Evolutionary conservation across 2,329 filamentous ascomycete genomes (phyloP).

Genomic region (Venturia aucupariae): DNA sequence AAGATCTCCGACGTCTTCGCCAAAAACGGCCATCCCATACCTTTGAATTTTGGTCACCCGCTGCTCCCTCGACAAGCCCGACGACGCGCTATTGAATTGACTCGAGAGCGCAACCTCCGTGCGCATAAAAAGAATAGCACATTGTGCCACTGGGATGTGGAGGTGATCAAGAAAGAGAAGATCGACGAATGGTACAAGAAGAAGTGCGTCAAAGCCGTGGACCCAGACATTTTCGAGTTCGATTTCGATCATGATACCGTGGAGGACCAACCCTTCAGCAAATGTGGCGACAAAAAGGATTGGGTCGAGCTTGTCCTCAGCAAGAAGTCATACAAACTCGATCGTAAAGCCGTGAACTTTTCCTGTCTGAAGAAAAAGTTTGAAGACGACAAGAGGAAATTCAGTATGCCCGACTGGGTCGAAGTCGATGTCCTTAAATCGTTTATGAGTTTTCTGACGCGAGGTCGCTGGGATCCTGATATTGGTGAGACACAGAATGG

Average conservation of each 20-base stretch:
- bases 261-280: neutral
- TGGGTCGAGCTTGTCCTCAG: conserved; percentile 2
- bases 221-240: conserved; percentile 10
- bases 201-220: conserved; percentile 11
- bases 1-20: conserved; percentile 11
- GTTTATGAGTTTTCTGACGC: conserved; percentile 2
- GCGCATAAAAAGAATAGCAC: neutral
- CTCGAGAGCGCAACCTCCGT: neutral
- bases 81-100: neutral
- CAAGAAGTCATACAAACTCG: conserved; percentile 11
- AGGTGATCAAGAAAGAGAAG: conserved; percentile 6
- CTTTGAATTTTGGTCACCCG: conserved; percentile 13
- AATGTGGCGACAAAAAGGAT: conserved; percentile 8
- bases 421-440: conserved; percentile 7
- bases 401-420: conserved; percentile 1
- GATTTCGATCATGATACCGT: neutral
- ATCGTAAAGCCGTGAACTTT: neutral
- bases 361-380: conserved; percentile 12
- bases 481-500: neutral
- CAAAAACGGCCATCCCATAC: neutral
- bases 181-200: conserved; percentile 14
- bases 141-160: neutral
- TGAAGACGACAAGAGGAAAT: conserved; percentile 5
- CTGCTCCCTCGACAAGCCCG: neutral
- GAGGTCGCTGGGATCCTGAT: neutral